These are phyloP conservation scores for Ophiocordyceps sinensis DNA, from an alignment of 2,329 filamentous ascomycete species.

Conservation along the genomic window DNA sequence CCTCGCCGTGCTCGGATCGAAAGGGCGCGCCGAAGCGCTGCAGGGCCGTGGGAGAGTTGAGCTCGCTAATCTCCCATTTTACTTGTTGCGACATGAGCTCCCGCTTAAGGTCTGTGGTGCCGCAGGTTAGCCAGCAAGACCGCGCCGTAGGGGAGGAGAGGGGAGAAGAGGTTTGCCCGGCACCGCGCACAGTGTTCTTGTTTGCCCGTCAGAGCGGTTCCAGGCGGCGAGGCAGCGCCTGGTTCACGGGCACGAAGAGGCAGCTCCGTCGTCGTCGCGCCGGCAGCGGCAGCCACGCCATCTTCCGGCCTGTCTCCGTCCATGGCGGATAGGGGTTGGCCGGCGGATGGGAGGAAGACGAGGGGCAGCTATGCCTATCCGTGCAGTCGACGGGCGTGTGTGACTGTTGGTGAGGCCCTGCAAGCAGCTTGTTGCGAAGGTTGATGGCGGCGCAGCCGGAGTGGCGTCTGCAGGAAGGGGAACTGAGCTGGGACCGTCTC, in stretches of 20 bases:
- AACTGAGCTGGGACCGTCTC: too few species aligned
- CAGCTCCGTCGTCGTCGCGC: constrained; percentile 7
- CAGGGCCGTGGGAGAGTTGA: constrained; percentile 87
- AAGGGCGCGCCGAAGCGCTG: constrained; percentile 94
- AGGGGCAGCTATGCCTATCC: background rate
- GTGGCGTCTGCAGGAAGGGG: background rate
- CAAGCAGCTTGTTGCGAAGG: too few species aligned
- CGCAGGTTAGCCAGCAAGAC: constrained; percentile 7
- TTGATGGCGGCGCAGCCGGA: background rate
- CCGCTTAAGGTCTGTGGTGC: constrained; percentile 67
- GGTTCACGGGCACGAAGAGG: constrained; percentile 16
- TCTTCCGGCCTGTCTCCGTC: background rate
- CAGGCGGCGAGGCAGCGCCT: constrained; percentile 20
- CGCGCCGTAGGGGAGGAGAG: background rate
- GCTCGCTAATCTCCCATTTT: constrained; percentile 75
- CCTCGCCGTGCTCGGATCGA: constrained; percentile 80
- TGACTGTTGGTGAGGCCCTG: too few species aligned
- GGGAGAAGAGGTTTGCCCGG: background rate
- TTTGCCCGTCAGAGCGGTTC: constrained; percentile 65
- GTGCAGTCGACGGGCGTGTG: background rate
- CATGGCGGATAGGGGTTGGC: background rate
- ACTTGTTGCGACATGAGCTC: constrained; percentile 88
- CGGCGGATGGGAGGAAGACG: background rate
- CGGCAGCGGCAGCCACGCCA: background rate
- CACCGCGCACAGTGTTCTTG: constrained; percentile 80